phyloP scores from a whole-genome alignment of 305 asterid genomes.

The Rubia tinctorum region DNA sequence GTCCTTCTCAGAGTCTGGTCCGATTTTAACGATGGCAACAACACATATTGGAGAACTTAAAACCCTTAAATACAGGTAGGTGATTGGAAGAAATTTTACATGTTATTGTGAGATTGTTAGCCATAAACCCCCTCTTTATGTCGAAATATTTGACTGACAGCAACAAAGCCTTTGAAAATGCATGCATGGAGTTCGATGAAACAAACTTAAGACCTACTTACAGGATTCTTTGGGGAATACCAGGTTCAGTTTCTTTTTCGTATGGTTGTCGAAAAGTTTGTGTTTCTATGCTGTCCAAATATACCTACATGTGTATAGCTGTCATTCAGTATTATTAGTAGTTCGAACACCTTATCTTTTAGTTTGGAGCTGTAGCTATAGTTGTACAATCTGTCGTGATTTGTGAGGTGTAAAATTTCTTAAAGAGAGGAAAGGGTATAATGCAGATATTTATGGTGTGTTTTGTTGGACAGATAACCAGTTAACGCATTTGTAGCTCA shows the following conservation, averaged over 20 bases:
- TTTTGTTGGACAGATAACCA: background rate
- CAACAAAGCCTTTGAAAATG: constrained; percentile 86
- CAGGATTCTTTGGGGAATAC: constrained; percentile 98
- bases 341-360: background rate
- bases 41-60: constrained; percentile 99
- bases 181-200: constrained; percentile 98
- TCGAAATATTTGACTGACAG: constrained; percentile 46
- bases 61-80: constrained; percentile 92
- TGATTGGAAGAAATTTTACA: constrained; percentile 21
- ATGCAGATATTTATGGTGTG: background rate
- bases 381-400: background rate
- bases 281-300: constrained; percentile 2
- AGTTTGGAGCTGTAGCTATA: background rate
- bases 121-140: constrained; percentile 28
- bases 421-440: constrained; percentile 2
- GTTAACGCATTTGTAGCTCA: background rate
- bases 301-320: background rate
- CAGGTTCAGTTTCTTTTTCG: constrained; percentile 52
- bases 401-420: background rate
- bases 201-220: constrained; percentile 90
- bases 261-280: constrained; percentile 15
- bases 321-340: background rate
- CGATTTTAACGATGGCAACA: constrained; percentile 84
- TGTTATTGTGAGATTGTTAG: constrained; percentile 17
- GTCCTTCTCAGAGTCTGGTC: constrained; percentile 81